Evolutionary conservation across 2,329 filamentous ascomycete genomes (phyloP), one percentile per base, ranked within the genome.

Genomic region (Aureobasidium musti): DNA sequence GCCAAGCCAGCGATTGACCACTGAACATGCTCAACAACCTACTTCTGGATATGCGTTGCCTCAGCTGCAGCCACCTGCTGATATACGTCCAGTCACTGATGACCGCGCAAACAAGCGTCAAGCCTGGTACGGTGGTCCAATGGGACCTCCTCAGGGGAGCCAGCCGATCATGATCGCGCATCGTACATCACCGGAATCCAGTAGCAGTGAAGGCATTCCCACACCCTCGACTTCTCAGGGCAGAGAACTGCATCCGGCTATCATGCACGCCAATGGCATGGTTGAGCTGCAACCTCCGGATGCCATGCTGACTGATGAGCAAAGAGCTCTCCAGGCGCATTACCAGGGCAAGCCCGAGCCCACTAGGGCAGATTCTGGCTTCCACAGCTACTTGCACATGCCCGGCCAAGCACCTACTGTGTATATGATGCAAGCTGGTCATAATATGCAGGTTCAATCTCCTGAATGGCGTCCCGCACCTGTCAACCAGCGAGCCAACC

Each of bases 101-200:
- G 39, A 0, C 81, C 82, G 86, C 10, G 87, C 86, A 69, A 80
- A 79, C 35, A 91, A 90, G 73, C 84, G 90, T 2, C 87, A 89
- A 67, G 90, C 84, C 1, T 92, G 89, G 89, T 91, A 91, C 72
- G 86, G 91, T 67, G 84, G 83, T 13, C 83, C 83, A 30, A 69
- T 80, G n/a, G 53, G 68, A 13, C 50, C 63, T 21, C 68, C 71
- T 47, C 67, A 69, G 28, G 73, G 65, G 70, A 76, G 63, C 67
- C 72, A 71, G 30, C 70, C 72, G 13, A 67, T 64, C 64, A 68
- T 66, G 63, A 70, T 71, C 59, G 67, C 70, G 10, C 81, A 83
- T 63, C 80, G 83, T 14, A 83, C 82, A 0, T 85, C 83, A 2
- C 83, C 83, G 0, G 83, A 83, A 70, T 84, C 82, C 0, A 83